phyloP scores from a whole-genome alignment of 352 stramenopile genomes.

The Pythium pectinolyticum region DNA sequence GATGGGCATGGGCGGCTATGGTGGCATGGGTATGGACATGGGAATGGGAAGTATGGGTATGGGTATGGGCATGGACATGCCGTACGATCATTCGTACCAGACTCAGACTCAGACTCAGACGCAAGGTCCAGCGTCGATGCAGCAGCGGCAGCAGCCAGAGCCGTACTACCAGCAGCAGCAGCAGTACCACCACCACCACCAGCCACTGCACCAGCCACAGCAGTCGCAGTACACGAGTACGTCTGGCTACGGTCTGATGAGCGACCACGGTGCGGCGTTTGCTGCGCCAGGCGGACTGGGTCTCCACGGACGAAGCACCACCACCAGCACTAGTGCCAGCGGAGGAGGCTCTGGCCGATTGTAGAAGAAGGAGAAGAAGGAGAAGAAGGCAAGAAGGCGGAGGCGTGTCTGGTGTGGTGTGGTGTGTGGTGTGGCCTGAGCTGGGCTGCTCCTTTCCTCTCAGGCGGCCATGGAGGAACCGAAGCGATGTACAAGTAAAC shows the following conservation, averaged over 20 bases:
- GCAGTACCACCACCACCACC: constrained; percentile 28
- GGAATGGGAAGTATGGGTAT: constrained; percentile 2
- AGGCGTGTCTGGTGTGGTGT: not conserved
- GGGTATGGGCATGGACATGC: constrained; percentile 1
- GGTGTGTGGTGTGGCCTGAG: no score
- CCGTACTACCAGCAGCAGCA: constrained; percentile 19
- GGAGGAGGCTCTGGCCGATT: constrained; percentile 10
- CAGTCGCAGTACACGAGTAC: constrained; percentile 37
- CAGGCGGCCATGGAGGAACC: constrained; percentile 20
- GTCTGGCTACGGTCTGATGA: constrained; percentile 21
- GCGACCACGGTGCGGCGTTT: constrained; percentile 8
- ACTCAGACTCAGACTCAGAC: no score
- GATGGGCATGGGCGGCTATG: constrained; percentile 38
- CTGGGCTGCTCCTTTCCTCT: no score
- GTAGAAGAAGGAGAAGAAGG: constrained; percentile 5
- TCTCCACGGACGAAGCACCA: constrained; percentile 11
- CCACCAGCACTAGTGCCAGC: no score
- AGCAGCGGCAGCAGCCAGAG: constrained; percentile 10
- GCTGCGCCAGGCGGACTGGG: constrained; percentile 11
- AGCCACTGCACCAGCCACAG: constrained; percentile 29
- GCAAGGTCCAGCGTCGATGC: constrained; percentile 15
- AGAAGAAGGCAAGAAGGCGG: not conserved
- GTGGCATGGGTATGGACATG: constrained; percentile 1
- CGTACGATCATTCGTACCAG: constrained; percentile 15
- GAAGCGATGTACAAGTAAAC: constrained; percentile 53